A percentile compares a stretch with the other conserved stretches of the same genome.
These are phyloP conservation scores for Trichosanthes truncata DNA, from an alignment of 306 rosid species.

Conservation along the genomic window DNA sequence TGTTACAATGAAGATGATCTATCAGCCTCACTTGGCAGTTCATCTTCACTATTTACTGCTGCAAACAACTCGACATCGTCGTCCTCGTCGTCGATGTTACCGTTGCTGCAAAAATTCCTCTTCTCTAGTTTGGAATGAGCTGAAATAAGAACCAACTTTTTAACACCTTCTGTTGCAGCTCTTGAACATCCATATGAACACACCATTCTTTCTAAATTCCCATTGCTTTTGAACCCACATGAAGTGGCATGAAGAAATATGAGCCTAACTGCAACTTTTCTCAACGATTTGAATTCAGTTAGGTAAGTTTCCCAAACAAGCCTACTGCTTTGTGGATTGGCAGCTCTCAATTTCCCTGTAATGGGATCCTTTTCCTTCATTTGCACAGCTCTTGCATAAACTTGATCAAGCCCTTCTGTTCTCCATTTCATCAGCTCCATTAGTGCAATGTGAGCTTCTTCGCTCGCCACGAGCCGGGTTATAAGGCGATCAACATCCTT, in stretches of 20 bases:
- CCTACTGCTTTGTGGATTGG: slow-evolving; percentile 55
- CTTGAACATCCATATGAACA: slow-evolving; percentile 36
- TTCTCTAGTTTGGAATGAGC: slow-evolving; percentile 57
- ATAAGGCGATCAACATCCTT: slow-evolving; percentile 53
- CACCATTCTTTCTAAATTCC: slow-evolving; percentile 46
- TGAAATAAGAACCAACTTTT: slow-evolving; percentile 50
- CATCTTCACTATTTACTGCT: slow-evolving; percentile 36
- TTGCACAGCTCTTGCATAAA: slow-evolving; percentile 55
- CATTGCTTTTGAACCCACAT: slow-evolving; percentile 46
- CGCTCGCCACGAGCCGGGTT: slow-evolving; percentile 44
- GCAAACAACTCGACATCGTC: slow-evolving; percentile 41
- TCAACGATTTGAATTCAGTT: slow-evolving; percentile 46
- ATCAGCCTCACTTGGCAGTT: slow-evolving; percentile 49
- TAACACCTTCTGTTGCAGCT: slow-evolving; percentile 32
- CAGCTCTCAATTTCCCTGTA: slow-evolving; percentile 43
- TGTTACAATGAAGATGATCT: slow-evolving; percentile 45
- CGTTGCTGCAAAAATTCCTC: slow-evolving; percentile 38
- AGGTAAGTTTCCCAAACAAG: slow-evolving; percentile 60
- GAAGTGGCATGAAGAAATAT: slow-evolving; percentile 63
- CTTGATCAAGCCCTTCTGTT: slow-evolving; percentile 62
- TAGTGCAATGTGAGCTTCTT: slow-evolving; percentile 50
- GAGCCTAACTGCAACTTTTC: slow-evolving; percentile 55
- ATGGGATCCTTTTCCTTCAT: slow-evolving; percentile 49
- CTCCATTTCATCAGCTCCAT: slow-evolving; percentile 77
- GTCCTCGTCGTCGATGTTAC: slow-evolving; percentile 32